Evolutionary conservation across 768 basidiomycete genomes (phyloP), one percentile per base, ranked within the genome.

Genomic region (Russula compacta): DNA sequence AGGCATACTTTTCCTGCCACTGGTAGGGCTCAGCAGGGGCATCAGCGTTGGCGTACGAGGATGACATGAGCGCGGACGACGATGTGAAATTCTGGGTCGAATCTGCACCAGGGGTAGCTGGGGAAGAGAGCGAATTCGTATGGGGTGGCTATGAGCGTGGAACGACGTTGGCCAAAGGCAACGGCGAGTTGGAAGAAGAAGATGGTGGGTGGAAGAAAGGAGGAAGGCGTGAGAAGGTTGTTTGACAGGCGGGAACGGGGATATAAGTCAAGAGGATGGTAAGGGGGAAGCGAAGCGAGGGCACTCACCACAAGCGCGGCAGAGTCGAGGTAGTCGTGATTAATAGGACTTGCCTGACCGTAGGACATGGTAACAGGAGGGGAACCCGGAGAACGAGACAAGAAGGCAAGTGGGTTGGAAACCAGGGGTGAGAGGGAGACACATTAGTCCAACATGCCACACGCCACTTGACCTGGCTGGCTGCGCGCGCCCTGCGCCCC

Each of bases 1-100:
- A 32, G 24, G 21, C 3, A 40, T 64, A 51, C 15, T 64, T 61
- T 35, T 65, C 56, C 52, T 51, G 53, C 59, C 58, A 46, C 5
- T 33, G 46, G 54, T 43, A 48, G 0, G 49, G 49, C 24, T 50
- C 7, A 12, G 49, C 44, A 38, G 57, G 9, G 10, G 56, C 11
- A 14, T 56, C 61, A 17, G 56, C 10, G 39, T 63, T 59, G 17
- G 17, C 24, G 46, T 65, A 59, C 1, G 58, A 11, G 1, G 49
- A 21, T 14, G 47, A 35, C 57, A 57, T 56, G 59, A 50, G 50
- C 49, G 24, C 12, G 9, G 53, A n/a, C n/a, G n/a, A n/a, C n/a
- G 10, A 8, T 39, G 50, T 39, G 17, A 58, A 21, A 12, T 52
- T 42, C 19, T 56, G 53, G 6, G 7, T 15, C 1, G 63, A 53